Evolutionary conservation across 306 rosid species (phyloP).

Genomic region (Glycyrrhiza uralensis): DNA sequence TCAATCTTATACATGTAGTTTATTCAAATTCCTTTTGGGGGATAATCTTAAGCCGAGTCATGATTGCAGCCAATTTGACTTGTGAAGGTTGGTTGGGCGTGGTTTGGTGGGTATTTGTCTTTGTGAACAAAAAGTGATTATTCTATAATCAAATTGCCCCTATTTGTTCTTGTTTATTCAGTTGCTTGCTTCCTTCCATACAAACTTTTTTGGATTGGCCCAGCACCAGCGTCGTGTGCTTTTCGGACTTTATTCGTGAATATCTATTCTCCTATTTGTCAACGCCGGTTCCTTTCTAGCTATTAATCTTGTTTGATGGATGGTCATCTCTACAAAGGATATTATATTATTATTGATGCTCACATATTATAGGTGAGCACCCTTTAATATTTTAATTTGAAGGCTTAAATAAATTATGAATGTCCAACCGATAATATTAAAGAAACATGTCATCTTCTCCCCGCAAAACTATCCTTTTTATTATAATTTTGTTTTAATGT

Average conservation of each 20-base stretch:
- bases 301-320: no score
- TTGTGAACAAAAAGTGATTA: neutral
- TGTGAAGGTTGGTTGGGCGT: neutral
- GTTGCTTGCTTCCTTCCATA: neutral
- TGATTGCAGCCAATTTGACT: neutral
- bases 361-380: neutral
- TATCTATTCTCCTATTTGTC: neutral
- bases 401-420: neutral
- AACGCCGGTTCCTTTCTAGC: neutral
- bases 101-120: neutral
- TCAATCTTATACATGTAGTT: no score
- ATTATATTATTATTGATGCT: no score
- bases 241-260: neutral
- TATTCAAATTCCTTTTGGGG: neutral
- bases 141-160: neutral
- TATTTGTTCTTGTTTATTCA: neutral
- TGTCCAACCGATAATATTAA: neutral
- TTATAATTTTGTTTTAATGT: no score
- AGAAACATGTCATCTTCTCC: neutral
- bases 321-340: no score
- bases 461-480: no score
- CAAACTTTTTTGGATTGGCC: neutral
- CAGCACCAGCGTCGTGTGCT: neutral
- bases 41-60: neutral
- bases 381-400: neutral